Base-by-base conservation (phyloP, 2,329 filamentous ascomycete species). In the Fusarium nelsonii region DNA sequence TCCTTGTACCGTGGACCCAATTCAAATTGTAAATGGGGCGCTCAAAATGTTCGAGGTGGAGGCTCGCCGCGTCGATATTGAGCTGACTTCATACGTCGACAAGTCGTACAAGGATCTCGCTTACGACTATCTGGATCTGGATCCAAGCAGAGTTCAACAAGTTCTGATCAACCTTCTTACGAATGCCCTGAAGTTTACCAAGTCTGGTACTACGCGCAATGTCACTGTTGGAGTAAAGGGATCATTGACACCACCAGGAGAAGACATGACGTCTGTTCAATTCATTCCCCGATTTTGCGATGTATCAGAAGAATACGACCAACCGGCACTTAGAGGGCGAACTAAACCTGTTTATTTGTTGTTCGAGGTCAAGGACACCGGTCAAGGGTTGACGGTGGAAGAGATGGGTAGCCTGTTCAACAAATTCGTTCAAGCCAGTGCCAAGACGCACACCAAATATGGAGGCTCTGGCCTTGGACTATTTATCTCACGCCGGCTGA, bases 161-260 rank as follows among this genome's bases (percentile, higher is more conserved):
- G 90, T 94, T 1, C 82, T 94, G 5, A 93, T 95, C 76, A 95
- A 95, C 72, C 84, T 95, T 2, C 86, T 92, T 10, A 92, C 91
- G 9, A 95, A 95, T 73, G 91, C 92, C 0, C 90, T 95, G 77
- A 95, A 95, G 73, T 95, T 94, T 74, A 95, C 92, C 1, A 88
- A 88, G 36, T 84, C 84, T 0, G 87, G 90, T 18, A 83, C 84
- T 16, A 86, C 82, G 14, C 85, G 89, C 9, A 86, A 87, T 41
- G 84, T 88, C 34, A 79, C 79, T 2, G 81, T 88, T 3, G 79
- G 77, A 33, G 77, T 88, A 46, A 83, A 83, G 45, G 84, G 81
- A 10, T 83, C 79, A 23, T 77, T 71, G 33, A 72, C 74, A 18
- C 77, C 77, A 23, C 84, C 83, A 0, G 23, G 79, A 77, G 56